phyloP scores from a whole-genome alignment of 257 asterid genomes.

The Buddleja alternifolia region DNA sequence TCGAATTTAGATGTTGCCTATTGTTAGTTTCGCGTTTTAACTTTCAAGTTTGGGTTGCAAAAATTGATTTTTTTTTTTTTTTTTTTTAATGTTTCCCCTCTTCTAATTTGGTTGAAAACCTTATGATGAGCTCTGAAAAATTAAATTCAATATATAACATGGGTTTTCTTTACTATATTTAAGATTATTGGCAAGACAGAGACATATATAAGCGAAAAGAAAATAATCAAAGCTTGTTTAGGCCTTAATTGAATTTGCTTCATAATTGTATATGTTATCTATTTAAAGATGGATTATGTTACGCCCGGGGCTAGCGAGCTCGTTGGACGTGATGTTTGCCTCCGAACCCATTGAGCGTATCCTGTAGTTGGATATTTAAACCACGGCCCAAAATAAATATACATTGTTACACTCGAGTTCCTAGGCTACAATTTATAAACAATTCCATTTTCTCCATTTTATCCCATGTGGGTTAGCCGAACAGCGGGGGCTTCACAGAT shows the following conservation, averaged over 20 bases:
- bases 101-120: not conserved
- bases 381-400: too few species aligned
- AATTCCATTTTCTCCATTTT: too few species aligned
- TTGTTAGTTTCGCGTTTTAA: not conserved
- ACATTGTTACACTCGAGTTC: too few species aligned
- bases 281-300: too few species aligned
- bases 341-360: too few species aligned
- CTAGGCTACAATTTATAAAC: too few species aligned
- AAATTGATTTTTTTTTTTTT: not conserved
- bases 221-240: not conserved
- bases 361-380: too few species aligned
- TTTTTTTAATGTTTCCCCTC: not conserved
- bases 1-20: conserved; percentile 8
- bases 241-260: conserved; percentile 4
- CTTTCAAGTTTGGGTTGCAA: not conserved
- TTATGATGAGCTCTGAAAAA: conserved; percentile 12
- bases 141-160: not conserved
- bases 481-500: too few species aligned
- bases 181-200: conserved; percentile 16
- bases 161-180: not conserved
- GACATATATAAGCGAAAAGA: not conserved
- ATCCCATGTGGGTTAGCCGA: too few species aligned
- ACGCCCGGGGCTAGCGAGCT: too few species aligned
- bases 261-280: too few species aligned
- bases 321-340: too few species aligned